These are phyloP conservation scores for Yamadazyma aaseri DNA, from an alignment of 1,139 yeast species.

Conservation along the genomic window DNA sequence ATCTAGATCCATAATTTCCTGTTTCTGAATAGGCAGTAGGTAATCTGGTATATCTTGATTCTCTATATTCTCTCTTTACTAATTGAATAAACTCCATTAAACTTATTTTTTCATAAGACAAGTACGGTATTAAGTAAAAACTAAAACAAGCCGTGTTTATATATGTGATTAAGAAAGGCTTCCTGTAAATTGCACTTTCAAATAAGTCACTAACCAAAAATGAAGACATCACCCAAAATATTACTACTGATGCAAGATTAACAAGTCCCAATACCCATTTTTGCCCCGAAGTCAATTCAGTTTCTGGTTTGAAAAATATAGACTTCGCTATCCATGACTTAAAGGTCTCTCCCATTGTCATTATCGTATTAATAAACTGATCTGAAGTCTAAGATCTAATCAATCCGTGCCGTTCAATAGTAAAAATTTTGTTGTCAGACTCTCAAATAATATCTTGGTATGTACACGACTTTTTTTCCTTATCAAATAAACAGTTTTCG, in stretches of 20 bases:
- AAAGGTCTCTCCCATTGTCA: slow-evolving; percentile 1
- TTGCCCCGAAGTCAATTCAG: slow-evolving; percentile 27
- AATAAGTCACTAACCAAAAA: slow-evolving; percentile 74
- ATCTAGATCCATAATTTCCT: slow-evolving; percentile 15
- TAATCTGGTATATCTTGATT: slow-evolving; percentile 1
- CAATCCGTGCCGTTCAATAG: slow-evolving; percentile 4
- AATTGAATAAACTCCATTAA: slow-evolving; percentile 22
- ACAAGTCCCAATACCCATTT: slow-evolving; percentile 77
- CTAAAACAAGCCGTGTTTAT: slow-evolving; percentile 83
- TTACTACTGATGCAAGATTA: slow-evolving; percentile 69
- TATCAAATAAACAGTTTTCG: too few relatives aligned
- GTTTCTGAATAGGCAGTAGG: slow-evolving; percentile 14
- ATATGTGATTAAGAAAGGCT: slow-evolving; percentile 94
- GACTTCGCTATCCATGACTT: slow-evolving; percentile 7
- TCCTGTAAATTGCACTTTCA: slow-evolving; percentile 67
- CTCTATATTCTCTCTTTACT: slow-evolving; percentile 22
- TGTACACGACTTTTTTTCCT: neutral
- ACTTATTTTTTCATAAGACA: slow-evolving; percentile 25
- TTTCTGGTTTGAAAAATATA: slow-evolving; percentile 12
- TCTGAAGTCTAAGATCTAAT: too few relatives aligned
- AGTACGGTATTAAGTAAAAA: slow-evolving; percentile 70
- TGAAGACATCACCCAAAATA: slow-evolving; percentile 87
- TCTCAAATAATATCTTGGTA: neutral
- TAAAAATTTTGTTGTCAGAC: neutral
- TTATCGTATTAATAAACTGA: neutral